A percentile compares a stretch with the other conserved stretches of the same genome.
Evolutionary conservation across 2,329 filamentous ascomycete species (phyloP).

Genomic region (Aspergillus sclerotialis): DNA sequence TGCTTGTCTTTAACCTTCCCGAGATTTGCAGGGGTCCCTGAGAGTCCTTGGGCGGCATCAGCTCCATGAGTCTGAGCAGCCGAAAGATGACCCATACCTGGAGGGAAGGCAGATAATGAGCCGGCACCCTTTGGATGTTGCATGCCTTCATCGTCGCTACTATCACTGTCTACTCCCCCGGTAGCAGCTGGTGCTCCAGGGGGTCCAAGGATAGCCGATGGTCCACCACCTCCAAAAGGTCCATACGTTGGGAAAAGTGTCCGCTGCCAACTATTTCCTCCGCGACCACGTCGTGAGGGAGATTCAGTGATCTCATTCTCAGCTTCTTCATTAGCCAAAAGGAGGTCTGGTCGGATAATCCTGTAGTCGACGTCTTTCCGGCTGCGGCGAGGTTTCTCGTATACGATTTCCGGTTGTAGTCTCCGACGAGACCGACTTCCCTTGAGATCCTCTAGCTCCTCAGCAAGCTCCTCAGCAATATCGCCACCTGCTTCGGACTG

Average conservation of each 20-base stretch:
- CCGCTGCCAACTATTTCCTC: constrained; percentile 61
- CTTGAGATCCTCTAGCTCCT: constrained; percentile 50
- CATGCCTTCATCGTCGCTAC: constrained; percentile 84
- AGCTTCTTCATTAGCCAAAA: constrained; percentile 67
- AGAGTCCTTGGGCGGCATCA: constrained; percentile 49
- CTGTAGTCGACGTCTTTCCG: constrained; percentile 74
- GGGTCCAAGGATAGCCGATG: constrained; percentile 63
- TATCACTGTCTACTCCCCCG: constrained; percentile 84
- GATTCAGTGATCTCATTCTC: constrained; percentile 61
- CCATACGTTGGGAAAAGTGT: constrained; percentile 84
- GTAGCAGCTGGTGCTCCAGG: constrained; percentile 62
- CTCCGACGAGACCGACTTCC: constrained; percentile 37
- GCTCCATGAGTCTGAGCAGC: constrained; percentile 48
- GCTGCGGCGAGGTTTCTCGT: constrained; percentile 46
- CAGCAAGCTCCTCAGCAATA: constrained; percentile 51
- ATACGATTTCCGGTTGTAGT: constrained; percentile 27
- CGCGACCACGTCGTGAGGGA: constrained; percentile 60
- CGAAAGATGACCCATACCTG: constrained; percentile 49
- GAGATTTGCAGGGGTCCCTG: constrained; percentile 69
- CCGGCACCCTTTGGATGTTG: constrained; percentile 58
- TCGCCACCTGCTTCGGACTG: constrained; percentile 41
- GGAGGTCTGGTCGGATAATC: constrained; percentile 67
- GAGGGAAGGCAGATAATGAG: constrained; percentile 51
- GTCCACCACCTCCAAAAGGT: constrained; percentile 79
- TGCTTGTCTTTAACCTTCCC: constrained; percentile 93